Evolutionary conservation across 371 early-diverging fungal genomes (phyloP).

Genomic region (Mucor indicus): DNA sequence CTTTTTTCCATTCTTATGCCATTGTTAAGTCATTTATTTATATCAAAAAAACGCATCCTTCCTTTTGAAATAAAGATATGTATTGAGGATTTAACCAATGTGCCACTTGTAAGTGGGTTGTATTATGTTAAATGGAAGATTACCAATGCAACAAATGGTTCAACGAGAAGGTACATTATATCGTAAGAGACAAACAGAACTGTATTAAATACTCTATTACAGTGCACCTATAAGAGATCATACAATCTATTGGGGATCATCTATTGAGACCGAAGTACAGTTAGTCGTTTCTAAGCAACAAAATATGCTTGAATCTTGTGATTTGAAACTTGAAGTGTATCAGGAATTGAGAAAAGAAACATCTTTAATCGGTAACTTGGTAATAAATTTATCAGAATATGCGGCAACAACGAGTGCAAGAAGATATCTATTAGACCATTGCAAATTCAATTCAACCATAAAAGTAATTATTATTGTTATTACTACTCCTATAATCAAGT

Average conservation of each 20-base stretch:
- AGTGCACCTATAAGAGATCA: conserved; percentile 59
- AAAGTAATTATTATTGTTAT: conserved; percentile 22
- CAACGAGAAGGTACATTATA: conserved; percentile 17
- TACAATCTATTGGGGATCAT: conserved; percentile 47
- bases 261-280: conserved; percentile 33
- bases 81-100: conserved; percentile 31
- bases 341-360: conserved; percentile 56
- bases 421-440: conserved; percentile 40
- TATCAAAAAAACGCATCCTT: conserved; percentile 30
- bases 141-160: conserved; percentile 24
- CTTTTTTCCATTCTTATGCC: conserved; percentile 20
- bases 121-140: conserved; percentile 33
- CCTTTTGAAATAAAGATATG: conserved; percentile 21
- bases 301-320: conserved; percentile 55
- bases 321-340: conserved; percentile 52
- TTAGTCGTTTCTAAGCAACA: conserved; percentile 57
- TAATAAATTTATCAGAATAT: conserved; percentile 47
- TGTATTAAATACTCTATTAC: background rate
- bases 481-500: background rate
- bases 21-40: conserved; percentile 23
- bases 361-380: conserved; percentile 47
- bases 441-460: conserved; percentile 49
- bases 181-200: background rate
- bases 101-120: conserved; percentile 35
- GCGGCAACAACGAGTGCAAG: conserved; percentile 28